Percentiles rank a stretch among this genome's conserved stretches.
Conservation (phyloP, 2,329 filamentous ascomycete species). For the Parafenestella ontariensis region DNA sequence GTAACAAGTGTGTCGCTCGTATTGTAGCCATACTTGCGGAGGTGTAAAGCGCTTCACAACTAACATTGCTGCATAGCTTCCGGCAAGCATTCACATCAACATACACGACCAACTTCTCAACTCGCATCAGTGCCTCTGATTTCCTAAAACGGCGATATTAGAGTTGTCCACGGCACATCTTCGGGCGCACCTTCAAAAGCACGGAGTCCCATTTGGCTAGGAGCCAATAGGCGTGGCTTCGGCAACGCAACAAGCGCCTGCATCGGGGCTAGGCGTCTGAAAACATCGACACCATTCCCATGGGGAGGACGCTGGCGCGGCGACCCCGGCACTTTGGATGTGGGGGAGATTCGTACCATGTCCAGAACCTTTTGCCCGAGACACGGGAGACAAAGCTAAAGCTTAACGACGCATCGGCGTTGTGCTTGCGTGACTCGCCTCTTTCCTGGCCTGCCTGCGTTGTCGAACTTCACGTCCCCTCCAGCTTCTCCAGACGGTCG, state of each 20-base stretch:
- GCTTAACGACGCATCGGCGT: not conserved
- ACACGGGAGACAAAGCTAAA: not conserved
- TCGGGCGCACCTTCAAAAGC: not conserved
- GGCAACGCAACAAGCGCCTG: too few relatives aligned
- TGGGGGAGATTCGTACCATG: not conserved
- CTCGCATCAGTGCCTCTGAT: conserved; percentile 3
- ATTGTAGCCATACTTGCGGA: too few relatives aligned
- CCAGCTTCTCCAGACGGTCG: too few relatives aligned
- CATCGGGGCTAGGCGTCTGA: not conserved
- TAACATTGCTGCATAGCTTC: too few relatives aligned
- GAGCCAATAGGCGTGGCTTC: not conserved
- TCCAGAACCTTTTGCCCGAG: not conserved
- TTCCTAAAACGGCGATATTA: conserved; percentile 4
- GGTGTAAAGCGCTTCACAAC: too few relatives aligned
- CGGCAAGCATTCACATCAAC: not conserved
- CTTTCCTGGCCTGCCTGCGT: not conserved
- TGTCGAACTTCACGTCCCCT: not conserved
- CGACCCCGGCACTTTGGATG: not conserved
- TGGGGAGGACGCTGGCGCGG: not conserved
- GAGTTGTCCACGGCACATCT: not conserved
- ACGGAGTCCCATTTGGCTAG: not conserved
- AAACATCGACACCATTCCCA: not conserved
- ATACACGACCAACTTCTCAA: not conserved
- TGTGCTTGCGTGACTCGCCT: not conserved
- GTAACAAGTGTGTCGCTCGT: too few relatives aligned